A percentile compares a stretch with the other conserved stretches of the same genome.
phyloP scores from a whole-genome alignment of 257 asterid genomes.

The Apocynum venetum region DNA sequence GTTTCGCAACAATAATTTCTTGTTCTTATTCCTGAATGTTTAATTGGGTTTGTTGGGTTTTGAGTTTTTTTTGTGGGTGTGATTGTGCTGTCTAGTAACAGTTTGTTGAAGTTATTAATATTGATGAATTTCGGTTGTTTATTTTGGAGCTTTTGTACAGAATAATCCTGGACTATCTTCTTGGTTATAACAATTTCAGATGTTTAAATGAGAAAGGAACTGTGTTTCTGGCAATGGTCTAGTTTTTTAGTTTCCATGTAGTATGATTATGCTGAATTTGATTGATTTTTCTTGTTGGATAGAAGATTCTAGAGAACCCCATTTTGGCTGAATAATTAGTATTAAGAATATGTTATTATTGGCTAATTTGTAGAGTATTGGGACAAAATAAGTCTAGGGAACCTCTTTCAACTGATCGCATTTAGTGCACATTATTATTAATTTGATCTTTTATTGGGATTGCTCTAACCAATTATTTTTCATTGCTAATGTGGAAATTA shows the following conservation, averaged over 20 bases:
- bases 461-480: not conserved
- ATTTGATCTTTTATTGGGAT: slow-evolving; percentile 1
- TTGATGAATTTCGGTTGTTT: not conserved
- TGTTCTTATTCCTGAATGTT: not conserved
- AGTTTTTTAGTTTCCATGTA: not conserved
- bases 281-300: not conserved
- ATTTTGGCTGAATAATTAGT: not conserved
- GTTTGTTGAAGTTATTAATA: not conserved
- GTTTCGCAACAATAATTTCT: not conserved
- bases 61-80: not conserved
- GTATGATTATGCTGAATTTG: not conserved
- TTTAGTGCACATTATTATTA: not conserved
- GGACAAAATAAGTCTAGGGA: not conserved
- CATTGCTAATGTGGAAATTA: not conserved
- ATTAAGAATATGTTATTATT: not conserved
- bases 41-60: not conserved
- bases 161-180: not conserved
- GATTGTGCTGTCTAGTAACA: not conserved
- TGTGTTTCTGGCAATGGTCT: not conserved
- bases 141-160: not conserved
- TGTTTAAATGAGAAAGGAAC: not conserved
- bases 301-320: not conserved
- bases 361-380: not conserved
- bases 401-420: not conserved
- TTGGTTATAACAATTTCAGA: not conserved